Conservation (phyloP, 345 rosid genomes). For the Populus simonii region DNA sequence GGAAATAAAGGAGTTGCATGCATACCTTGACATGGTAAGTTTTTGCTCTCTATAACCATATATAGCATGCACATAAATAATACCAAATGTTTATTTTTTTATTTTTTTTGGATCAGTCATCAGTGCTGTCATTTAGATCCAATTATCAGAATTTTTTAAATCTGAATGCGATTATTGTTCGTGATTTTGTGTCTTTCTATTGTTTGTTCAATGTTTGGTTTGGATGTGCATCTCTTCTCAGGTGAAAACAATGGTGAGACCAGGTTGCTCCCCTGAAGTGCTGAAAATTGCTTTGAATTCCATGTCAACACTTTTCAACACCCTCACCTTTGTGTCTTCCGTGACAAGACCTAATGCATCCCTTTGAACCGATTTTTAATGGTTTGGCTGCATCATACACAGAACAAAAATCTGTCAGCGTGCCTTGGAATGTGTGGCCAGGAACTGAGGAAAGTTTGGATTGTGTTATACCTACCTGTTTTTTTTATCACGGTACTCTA, state of each 20-base stretch:
- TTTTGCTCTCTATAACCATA: not conserved
- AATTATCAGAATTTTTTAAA: too few species aligned
- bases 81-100: not conserved
- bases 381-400: not conserved
- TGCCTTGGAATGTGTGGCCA: too few species aligned
- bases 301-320: conserved; percentile 29
- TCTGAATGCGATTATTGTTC: not conserved
- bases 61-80: not conserved
- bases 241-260: conserved; percentile 37
- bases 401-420: not conserved
- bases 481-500: too few species aligned
- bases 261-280: conserved; percentile 39
- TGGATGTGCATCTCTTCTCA: conserved; percentile 4
- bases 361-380: conserved; percentile 20
- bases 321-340: conserved; percentile 27
- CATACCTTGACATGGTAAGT: conserved; percentile 32
- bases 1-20: conserved; percentile 32
- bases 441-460: too few species aligned
- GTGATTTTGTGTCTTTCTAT: not conserved
- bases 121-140: not conserved
- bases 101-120: too few species aligned
- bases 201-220: not conserved
- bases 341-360: conserved; percentile 22
- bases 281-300: conserved; percentile 34
- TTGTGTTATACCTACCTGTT: too few species aligned